A percentile compares a stretch with the other conserved stretches of the same genome.
These are phyloP conservation scores for Aquilaria sinensis DNA, from an alignment of 345 rosid genomes.

Conservation along the genomic window DNA sequence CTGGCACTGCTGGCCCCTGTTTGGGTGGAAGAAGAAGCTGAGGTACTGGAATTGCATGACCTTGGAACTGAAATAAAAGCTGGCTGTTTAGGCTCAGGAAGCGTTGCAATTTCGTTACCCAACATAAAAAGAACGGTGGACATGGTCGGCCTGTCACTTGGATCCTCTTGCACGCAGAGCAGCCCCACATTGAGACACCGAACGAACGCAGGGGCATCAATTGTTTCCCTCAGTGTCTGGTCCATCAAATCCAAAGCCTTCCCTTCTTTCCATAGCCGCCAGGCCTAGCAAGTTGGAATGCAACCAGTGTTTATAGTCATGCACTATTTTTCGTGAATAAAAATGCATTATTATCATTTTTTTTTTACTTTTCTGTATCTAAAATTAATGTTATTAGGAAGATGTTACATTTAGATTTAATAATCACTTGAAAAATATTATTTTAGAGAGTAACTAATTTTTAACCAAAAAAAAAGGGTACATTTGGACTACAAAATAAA, in stretches of 20 bases:
- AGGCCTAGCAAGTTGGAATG: background rate
- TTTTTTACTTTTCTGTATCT: no score
- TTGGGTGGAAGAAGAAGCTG: conserved; percentile 5
- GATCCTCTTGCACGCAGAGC: conserved; percentile 15
- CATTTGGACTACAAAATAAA: no score
- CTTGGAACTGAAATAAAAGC: conserved; percentile 5
- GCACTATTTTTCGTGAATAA: no score
- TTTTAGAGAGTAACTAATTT: no score
- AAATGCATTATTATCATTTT: no score
- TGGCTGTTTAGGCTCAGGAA: conserved; percentile 14
- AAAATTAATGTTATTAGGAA: no score
- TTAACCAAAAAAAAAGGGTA: no score
- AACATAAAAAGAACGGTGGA: conserved; percentile 11
- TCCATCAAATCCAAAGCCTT: conserved; percentile 11
- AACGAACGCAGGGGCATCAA: background rate
- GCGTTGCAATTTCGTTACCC: conserved; percentile 8
- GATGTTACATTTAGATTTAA: no score
- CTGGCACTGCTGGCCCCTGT: background rate
- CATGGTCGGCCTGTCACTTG: conserved; percentile 14
- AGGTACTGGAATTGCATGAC: conserved; percentile 5
- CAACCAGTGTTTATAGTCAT: no score
- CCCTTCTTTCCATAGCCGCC: conserved; percentile 11
- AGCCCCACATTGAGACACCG: conserved; percentile 7
- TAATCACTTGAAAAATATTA: no score
- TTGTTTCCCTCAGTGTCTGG: conserved; percentile 1